These are phyloP conservation scores for Salvia splendens DNA, from an alignment of 257 asterid species.

Conservation along the genomic window DNA sequence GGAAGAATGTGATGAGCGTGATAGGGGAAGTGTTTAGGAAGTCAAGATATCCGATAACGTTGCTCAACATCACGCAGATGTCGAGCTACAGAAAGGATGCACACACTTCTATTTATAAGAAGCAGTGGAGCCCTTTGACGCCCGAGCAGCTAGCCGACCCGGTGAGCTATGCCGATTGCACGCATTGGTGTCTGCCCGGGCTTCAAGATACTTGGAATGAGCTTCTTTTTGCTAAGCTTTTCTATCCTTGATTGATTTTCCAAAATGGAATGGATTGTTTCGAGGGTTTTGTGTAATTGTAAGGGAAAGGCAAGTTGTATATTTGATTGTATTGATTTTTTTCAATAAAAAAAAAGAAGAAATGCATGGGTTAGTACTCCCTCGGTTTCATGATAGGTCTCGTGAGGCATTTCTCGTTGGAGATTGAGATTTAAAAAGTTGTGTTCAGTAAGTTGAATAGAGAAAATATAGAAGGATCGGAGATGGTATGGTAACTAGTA, in stretches of 20 bases:
- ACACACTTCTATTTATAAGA: conserved; percentile 65
- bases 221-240: conserved; percentile 53
- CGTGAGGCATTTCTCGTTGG: too few species aligned
- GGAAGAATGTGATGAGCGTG: too few species aligned
- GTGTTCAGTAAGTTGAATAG: too few species aligned
- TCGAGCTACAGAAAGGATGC: conserved; percentile 72
- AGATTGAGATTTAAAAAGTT: too few species aligned
- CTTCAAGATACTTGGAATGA: conserved; percentile 74
- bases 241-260: conserved; percentile 41
- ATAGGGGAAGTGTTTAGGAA: conserved; percentile 37
- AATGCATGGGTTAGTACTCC: too few species aligned
- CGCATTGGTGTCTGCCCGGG: conserved; percentile 75
- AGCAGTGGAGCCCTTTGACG: conserved; percentile 57
- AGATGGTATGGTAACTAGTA: too few species aligned
- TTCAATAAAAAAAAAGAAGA: too few species aligned
- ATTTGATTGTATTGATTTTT: too few species aligned
- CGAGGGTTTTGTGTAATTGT: too few species aligned
- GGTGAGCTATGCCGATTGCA: conserved; percentile 59
- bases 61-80: conserved; percentile 62
- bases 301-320: too few species aligned
- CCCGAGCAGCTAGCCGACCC: conserved; percentile 56
- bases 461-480: too few species aligned
- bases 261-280: not conserved
- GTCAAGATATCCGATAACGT: conserved; percentile 47
- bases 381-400: too few species aligned